phyloP scores from a whole-genome alignment of 139 green algal species.

The Ettlia oleoabundans region DNA sequence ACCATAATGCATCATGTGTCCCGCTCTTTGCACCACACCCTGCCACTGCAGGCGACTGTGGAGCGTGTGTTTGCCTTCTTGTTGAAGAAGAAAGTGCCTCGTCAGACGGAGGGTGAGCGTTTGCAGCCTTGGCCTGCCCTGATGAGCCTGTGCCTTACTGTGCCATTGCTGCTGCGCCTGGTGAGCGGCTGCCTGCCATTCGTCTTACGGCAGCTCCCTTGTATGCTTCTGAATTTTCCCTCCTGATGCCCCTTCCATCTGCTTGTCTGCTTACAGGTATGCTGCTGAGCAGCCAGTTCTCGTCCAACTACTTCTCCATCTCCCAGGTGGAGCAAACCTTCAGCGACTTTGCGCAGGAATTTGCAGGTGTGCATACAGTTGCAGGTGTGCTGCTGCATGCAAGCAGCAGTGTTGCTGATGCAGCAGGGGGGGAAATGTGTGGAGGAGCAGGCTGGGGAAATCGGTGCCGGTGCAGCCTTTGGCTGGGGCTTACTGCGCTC shows the following conservation, averaged over 20 bases:
- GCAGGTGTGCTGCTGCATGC: no score
- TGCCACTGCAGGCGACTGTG: conserved; percentile 53
- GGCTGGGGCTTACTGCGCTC: no score
- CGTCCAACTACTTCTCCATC: conserved; percentile 92
- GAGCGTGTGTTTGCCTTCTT: conserved; percentile 72
- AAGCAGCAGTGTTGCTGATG: no score
- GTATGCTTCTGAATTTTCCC: no score
- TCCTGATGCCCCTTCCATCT: neutral
- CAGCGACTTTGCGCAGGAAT: conserved; percentile 56
- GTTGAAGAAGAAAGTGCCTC: conserved; percentile 53
- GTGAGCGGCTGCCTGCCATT: no score
- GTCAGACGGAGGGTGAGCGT: conserved; percentile 53
- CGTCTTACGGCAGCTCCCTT: no score
- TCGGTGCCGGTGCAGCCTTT: no score
- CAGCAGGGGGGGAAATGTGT: no score
- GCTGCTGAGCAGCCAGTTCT: conserved; percentile 75
- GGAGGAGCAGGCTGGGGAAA: no score
- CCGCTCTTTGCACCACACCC: neutral
- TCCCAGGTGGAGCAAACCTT: conserved; percentile 86
- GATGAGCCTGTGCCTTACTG: no score
- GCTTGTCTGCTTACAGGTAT: conserved; percentile 53
- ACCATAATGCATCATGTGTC: neutral
- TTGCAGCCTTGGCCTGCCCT: neutral
- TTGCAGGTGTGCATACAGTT: conserved; percentile 14
- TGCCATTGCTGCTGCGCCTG: no score